These are phyloP conservation scores for Ecytonucleospora hepatopenaei DNA, from an alignment of 371 early-diverging fungal genomes.

Conservation along the genomic window DNA sequence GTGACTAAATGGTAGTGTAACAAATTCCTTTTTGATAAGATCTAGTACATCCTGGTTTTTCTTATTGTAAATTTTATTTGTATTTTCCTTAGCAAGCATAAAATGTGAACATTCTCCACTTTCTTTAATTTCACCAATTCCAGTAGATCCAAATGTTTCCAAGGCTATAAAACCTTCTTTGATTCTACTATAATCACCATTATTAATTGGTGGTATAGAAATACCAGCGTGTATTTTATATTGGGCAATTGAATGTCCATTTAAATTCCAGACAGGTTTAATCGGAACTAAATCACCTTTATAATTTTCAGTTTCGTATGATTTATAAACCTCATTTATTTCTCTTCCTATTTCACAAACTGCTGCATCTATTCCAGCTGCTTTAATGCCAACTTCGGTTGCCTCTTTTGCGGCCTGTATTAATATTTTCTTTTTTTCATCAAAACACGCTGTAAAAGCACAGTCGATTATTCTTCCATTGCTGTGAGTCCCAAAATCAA, in stretches of 20 bases:
- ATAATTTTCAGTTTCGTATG: conserved; percentile 86
- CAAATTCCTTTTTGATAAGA: conserved; percentile 77
- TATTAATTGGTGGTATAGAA: conserved; percentile 81
- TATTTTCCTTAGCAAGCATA: conserved; percentile 58
- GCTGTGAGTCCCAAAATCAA: conserved; percentile 93
- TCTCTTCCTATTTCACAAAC: conserved; percentile 89
- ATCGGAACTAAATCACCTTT: conserved; percentile 77
- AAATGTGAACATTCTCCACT: conserved; percentile 88
- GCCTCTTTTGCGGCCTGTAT: conserved; percentile 82
- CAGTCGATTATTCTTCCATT: conserved; percentile 90
- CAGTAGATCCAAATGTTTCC: conserved; percentile 95
- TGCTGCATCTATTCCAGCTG: conserved; percentile 86
- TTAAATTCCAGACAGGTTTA: conserved; percentile 78
- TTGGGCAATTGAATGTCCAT: conserved; percentile 86
- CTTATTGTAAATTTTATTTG: conserved; percentile 54
- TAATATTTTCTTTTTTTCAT: conserved; percentile 74
- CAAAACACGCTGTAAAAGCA: conserved; percentile 87
- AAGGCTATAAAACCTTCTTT: conserved; percentile 90
- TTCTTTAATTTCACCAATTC: conserved; percentile 78
- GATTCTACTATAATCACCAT: conserved; percentile 76
- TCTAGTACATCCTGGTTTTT: conserved; percentile 70
- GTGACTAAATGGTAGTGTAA: conserved; percentile 90
- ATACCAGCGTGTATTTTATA: conserved; percentile 91
- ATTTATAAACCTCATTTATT: conserved; percentile 88
- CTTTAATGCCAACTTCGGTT: conserved; percentile 83